A percentile compares a stretch with the other conserved stretches of the same genome.
These are phyloP conservation scores for Anthracocystis walkeri DNA, from an alignment of 1,284 basidiomycete species.

Conservation along the genomic window DNA sequence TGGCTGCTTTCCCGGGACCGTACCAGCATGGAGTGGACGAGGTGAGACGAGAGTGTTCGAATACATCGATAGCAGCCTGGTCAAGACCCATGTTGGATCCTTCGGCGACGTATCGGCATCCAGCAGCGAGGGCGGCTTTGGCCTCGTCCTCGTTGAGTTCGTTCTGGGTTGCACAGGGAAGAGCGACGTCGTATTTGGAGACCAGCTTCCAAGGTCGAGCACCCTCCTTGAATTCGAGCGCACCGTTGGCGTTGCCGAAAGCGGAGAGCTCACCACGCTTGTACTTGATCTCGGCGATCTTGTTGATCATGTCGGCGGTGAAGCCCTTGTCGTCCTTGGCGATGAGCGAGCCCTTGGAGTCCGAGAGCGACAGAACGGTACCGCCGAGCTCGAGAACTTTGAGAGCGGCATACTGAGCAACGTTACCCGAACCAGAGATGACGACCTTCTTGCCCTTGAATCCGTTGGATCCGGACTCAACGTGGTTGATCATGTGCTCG, in stretches of 20 bases:
- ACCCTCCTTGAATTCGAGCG: conserved; percentile 66
- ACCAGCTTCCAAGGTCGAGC: conserved; percentile 82
- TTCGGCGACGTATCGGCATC: conserved; percentile 81
- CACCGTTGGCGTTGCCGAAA: conserved; percentile 42
- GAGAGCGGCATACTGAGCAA: conserved; percentile 82
- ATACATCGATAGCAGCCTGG: conserved; percentile 78
- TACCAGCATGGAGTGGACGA: conserved; percentile 53
- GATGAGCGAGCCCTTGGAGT: conserved; percentile 81
- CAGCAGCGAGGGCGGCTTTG: conserved; percentile 78
- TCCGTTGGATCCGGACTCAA: conserved; percentile 66
- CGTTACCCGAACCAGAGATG: conserved; percentile 79
- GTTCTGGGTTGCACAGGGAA: conserved; percentile 84
- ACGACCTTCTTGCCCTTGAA: conserved; percentile 76
- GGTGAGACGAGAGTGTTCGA: conserved; percentile 76
- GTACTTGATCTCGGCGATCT: conserved; percentile 75
- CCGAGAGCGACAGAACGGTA: conserved; percentile 80
- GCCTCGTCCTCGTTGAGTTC: conserved; percentile 81
- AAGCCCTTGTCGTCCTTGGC: conserved; percentile 72
- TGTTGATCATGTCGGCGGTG: conserved; percentile 69
- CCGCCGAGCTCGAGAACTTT: conserved; percentile 84
- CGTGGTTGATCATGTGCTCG: conserved; percentile 74
- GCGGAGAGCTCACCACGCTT: conserved; percentile 74
- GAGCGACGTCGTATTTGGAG: conserved; percentile 76
- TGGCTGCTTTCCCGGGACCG: conserved; percentile 59
- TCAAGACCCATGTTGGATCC: conserved; percentile 75